Conservation (phyloP, 2,329 filamentous ascomycete species). For the Colletotrichum sp. region DNA sequence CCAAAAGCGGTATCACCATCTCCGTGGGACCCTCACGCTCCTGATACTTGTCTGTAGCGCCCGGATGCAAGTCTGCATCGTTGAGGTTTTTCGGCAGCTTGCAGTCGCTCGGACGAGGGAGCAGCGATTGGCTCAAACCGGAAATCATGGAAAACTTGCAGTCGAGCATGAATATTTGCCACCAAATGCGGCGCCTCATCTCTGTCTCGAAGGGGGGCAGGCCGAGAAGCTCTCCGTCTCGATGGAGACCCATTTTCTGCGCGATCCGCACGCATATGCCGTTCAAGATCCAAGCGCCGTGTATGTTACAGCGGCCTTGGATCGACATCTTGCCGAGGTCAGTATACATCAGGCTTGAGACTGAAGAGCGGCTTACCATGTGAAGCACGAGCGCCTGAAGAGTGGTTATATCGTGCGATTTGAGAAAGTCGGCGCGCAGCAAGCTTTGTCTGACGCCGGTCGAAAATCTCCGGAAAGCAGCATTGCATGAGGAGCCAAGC, state of each 20-base stretch:
- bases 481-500: constrained; percentile 52
- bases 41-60: constrained; percentile 58
- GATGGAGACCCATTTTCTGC: constrained; percentile 70
- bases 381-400: constrained; percentile 65
- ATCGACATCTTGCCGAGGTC: constrained; percentile 53
- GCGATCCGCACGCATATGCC: constrained; percentile 67
- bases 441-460: constrained; percentile 55
- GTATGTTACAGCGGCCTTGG: constrained; percentile 61
- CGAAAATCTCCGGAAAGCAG: constrained; percentile 56
- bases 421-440: constrained; percentile 60
- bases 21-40: constrained; percentile 59
- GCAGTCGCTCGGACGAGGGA: constrained; percentile 58
- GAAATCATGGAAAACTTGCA: constrained; percentile 61
- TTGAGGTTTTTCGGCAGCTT: constrained; percentile 65
- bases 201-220: constrained; percentile 68
- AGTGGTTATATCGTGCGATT: constrained; percentile 60
- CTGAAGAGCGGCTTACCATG: constrained; percentile 39
- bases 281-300: constrained; percentile 64
- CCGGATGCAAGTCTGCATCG: constrained; percentile 61
- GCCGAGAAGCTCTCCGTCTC: constrained; percentile 61
- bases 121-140: constrained; percentile 62
- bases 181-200: constrained; percentile 71
- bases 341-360: background rate
- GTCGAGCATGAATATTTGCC: constrained; percentile 65
- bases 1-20: constrained; percentile 61